Conservation (phyloP, 305 asterid species). For the Solanum hybrid region DNA sequence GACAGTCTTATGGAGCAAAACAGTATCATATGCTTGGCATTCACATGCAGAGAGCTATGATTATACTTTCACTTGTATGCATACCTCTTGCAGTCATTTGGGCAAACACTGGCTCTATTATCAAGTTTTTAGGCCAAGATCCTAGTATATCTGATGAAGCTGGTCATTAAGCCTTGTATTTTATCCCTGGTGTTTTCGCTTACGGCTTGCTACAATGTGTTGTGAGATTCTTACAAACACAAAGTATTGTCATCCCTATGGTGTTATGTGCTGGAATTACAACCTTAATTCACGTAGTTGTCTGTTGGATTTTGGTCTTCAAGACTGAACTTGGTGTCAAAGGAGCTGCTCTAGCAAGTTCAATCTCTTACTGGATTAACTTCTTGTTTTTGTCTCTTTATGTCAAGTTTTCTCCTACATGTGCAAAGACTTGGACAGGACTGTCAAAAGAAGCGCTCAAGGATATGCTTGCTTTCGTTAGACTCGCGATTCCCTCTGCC, state of each 20-base stretch:
- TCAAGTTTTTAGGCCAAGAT: slow-evolving; percentile 57
- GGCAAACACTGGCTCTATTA: slow-evolving; percentile 52
- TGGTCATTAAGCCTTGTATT: slow-evolving; percentile 44
- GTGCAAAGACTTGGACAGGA: slow-evolving; percentile 56
- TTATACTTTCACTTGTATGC: slow-evolving; percentile 40
- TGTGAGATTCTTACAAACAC: slow-evolving; percentile 64
- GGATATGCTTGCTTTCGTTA: slow-evolving; percentile 28
- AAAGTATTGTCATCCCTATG: slow-evolving; percentile 65
- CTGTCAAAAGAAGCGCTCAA: slow-evolving; percentile 53
- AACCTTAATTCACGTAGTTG: slow-evolving; percentile 33
- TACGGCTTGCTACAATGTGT: slow-evolving; percentile 61
- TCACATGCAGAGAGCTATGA: slow-evolving; percentile 70
- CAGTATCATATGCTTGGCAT: slow-evolving; percentile 73
- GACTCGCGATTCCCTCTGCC: slow-evolving; percentile 69
- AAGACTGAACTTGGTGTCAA: slow-evolving; percentile 53
- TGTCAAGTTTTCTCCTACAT: slow-evolving; percentile 44
- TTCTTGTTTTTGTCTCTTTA: slow-evolving; percentile 32
- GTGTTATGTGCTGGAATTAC: slow-evolving; percentile 56
- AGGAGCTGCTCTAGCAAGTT: slow-evolving; percentile 63
- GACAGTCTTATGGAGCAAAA: slow-evolving; percentile 71
- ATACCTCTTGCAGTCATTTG: slow-evolving; percentile 59
- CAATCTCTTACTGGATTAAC: slow-evolving; percentile 58
- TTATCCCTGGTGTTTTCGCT: slow-evolving; percentile 59
- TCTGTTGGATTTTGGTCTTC: slow-evolving; percentile 58
- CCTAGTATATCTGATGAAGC: slow-evolving; percentile 52